Evolutionary conservation across 1,284 basidiomycete species (phyloP), one percentile per base, ranked within the genome.

Genomic region (Tylopilus sp.): DNA sequence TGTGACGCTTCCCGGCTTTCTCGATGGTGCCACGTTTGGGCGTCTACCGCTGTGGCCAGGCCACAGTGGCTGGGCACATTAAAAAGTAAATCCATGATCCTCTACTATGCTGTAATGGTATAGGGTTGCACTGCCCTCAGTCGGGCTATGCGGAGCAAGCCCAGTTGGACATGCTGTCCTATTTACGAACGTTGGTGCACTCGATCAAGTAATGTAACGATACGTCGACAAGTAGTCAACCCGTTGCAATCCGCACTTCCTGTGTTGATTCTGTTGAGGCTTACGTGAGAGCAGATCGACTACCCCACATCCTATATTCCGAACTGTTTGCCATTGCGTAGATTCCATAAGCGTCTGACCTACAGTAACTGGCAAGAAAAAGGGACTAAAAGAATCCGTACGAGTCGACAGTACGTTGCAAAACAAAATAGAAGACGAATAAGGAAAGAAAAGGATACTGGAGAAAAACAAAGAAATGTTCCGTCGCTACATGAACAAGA

Each of bases 391-490:
- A 53, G 26, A 35, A 54, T 48, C 46, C 38, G 53, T 63, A 67
- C 45, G 54, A 53, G 50, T 42, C 52, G 50, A 62, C 21, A 10
- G 39, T 54, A 59, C 14, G 45, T 40, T 48, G 64, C 59, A 63
- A 55, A 64, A 64, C 59, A 56, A 60, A 55, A 66, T 65, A 68
- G 62, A 64, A 62, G 60, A 63, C 47, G 55, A 69, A 69, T 66
- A 69, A 64, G 41, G 41, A 37, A 49, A 26, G 41, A 44, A 37
- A 49, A 26, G 20, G 18, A 24, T 17, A 29, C 15, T 7, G 3
- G 34, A 31, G 17, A 30, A 14, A 17, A 37, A 14, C 37, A 26
- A 37, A 9, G 18, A 29, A 52, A 48, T 47, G 55, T 57, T 57
- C 56, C 33, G 51, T 50, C 38, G 18, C 20, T 52, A 66, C 65